These are phyloP conservation scores for Yamadazyma dendronema DNA, from an alignment of 1,139 yeast species.

Conservation along the genomic window DNA sequence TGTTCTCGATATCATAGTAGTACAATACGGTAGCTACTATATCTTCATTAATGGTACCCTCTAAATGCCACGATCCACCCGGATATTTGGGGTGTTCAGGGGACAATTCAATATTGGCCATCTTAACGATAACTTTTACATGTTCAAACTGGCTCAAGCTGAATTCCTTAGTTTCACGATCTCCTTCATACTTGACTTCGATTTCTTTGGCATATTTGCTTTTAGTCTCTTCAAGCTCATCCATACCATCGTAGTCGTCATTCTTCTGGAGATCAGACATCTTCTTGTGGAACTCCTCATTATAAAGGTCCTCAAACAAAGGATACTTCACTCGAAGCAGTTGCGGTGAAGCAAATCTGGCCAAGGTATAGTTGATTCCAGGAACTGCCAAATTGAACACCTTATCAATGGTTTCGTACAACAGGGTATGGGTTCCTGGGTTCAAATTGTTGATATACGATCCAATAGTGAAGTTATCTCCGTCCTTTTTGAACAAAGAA, in stretches of 20 bases:
- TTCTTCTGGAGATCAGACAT: background rate
- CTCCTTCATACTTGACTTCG: constrained; percentile 14
- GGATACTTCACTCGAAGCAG: constrained; percentile 15
- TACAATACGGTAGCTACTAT: constrained; percentile 43
- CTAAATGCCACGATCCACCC: constrained; percentile 50
- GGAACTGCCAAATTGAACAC: constrained; percentile 21
- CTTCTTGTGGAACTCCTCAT: constrained; percentile 3
- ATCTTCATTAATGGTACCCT: constrained; percentile 43
- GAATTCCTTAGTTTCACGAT: constrained; percentile 19
- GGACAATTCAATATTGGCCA: constrained; percentile 38
- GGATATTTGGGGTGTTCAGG: constrained; percentile 39
- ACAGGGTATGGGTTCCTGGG: constrained; percentile 22
- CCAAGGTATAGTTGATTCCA: constrained; percentile 28
- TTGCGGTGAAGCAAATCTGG: constrained; percentile 21
- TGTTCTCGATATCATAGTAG: constrained; percentile 43
- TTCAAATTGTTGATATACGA: constrained; percentile 44
- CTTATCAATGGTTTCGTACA: constrained; percentile 27
- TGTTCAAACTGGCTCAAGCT: constrained; percentile 19
- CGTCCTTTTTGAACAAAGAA: constrained; percentile 17
- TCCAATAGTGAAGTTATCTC: constrained; percentile 16
- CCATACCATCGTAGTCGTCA: constrained; percentile 1
- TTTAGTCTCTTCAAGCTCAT: constrained; percentile 9
- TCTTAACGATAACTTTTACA: constrained; percentile 38
- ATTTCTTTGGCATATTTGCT: constrained; percentile 10
- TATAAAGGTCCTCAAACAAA: constrained; percentile 12